Evolutionary conservation across 768 basidiomycete species (phyloP).

Genomic region (Paxillus involutus): DNA sequence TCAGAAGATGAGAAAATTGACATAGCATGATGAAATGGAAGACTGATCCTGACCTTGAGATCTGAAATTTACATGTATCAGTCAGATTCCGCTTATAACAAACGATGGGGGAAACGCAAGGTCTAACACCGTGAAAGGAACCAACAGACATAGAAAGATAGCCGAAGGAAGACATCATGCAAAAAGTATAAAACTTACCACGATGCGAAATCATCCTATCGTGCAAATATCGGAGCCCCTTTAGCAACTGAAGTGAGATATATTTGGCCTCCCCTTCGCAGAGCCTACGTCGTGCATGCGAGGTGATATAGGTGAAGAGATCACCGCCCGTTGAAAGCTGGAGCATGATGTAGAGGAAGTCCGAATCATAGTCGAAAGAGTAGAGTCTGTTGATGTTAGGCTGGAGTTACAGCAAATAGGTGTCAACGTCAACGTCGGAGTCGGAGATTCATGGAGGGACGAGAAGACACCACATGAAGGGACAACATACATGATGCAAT

Average conservation of each 20-base stretch:
- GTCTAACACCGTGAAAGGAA: not conserved
- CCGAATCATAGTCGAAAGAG: slow-evolving; percentile 61
- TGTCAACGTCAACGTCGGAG: no score
- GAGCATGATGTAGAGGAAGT: slow-evolving; percentile 80
- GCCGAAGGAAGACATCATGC: not conserved
- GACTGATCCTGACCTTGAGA: slow-evolving; percentile 50
- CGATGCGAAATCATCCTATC: slow-evolving; percentile 74
- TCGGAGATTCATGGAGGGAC: no score
- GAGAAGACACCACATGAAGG: not conserved
- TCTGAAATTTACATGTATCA: slow-evolving; percentile 38
- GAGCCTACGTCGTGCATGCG: slow-evolving; percentile 52
- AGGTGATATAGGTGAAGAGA: slow-evolving; percentile 82
- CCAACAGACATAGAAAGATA: no score
- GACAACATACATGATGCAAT: slow-evolving; percentile 60
- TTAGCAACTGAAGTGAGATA: slow-evolving; percentile 77
- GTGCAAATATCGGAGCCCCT: slow-evolving; percentile 71
- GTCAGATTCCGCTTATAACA: not conserved
- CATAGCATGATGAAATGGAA: not conserved
- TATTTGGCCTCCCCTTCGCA: slow-evolving; percentile 84
- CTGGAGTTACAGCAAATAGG: slow-evolving; percentile 33
- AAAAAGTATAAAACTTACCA: slow-evolving; percentile 42
- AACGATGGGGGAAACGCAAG: not conserved
- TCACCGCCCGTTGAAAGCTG: slow-evolving; percentile 86
- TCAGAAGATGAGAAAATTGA: not conserved
- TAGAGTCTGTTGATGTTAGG: slow-evolving; percentile 82